phyloP scores from a whole-genome alignment of 179 eudicot genomes.

The Beta lomatogona region DNA sequence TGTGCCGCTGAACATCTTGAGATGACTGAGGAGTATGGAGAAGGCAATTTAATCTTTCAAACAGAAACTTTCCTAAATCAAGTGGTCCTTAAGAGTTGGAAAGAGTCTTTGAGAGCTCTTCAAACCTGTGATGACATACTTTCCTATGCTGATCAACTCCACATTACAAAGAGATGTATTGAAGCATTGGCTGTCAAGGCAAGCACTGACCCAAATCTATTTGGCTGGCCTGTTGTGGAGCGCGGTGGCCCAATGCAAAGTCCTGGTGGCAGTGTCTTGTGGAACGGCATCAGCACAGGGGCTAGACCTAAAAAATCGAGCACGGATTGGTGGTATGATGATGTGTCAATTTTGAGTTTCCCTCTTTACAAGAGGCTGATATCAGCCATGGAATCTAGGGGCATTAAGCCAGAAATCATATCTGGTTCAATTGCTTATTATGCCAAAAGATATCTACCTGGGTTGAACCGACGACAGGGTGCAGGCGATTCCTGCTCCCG shows the following conservation, averaged over 20 bases:
- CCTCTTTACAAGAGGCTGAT: conserved; percentile 44
- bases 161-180: conserved; percentile 44
- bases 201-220: conserved; percentile 46
- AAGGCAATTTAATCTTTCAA: conserved; percentile 47
- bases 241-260: conserved; percentile 56
- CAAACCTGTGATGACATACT: conserved; percentile 48
- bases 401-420: conserved; percentile 41
- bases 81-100: conserved; percentile 44
- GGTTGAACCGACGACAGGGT: conserved; percentile 36
- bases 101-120: conserved; percentile 46
- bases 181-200: conserved; percentile 45
- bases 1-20: conserved; percentile 53
- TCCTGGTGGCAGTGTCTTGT: conserved; percentile 53
- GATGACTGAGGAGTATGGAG: conserved; percentile 57
- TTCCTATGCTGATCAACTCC: conserved; percentile 41
- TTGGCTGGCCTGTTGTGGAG: conserved; percentile 52
- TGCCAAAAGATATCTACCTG: conserved; percentile 44
- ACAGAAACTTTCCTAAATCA: conserved; percentile 45
- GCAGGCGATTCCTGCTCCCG: conserved; percentile 29
- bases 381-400: conserved; percentile 45
- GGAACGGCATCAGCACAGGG: conserved; percentile 58
- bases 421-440: conserved; percentile 44
- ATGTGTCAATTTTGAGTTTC: conserved; percentile 42
- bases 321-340: conserved; percentile 60
- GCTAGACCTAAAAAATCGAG: conserved; percentile 47